Evolutionary conservation across 2,329 filamentous ascomycete species (phyloP).

Genomic region (Leptographium radiaticola): DNA sequence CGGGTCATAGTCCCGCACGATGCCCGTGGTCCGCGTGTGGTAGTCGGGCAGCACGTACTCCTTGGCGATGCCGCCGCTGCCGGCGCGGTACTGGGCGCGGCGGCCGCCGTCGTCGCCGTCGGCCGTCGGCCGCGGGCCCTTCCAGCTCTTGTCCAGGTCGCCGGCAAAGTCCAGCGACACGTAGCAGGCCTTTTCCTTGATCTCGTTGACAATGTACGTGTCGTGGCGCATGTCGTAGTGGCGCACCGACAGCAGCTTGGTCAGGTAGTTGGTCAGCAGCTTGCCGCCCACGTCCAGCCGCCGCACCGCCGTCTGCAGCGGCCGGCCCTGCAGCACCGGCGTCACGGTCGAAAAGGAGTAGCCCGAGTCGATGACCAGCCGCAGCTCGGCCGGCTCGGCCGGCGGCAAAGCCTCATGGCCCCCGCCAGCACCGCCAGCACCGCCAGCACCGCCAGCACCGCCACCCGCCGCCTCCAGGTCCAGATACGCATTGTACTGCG

Average conservation of each 20-base stretch:
- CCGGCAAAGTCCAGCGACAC: conserved; percentile 62
- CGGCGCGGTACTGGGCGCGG: conserved; percentile 33
- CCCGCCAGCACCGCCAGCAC: no score
- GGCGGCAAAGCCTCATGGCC: no score
- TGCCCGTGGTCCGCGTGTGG: conserved; percentile 46
- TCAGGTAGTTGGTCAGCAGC: conserved; percentile 83
- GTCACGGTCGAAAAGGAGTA: conserved; percentile 90
- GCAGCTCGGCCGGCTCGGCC: conserved; percentile 49
- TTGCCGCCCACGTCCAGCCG: conserved; percentile 88
- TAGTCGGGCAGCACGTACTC: conserved; percentile 90
- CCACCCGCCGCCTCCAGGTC: conserved; percentile 31
- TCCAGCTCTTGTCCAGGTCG: conserved; percentile 78
- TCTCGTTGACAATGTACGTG: conserved; percentile 83
- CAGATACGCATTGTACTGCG: conserved; percentile 70
- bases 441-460: no score
- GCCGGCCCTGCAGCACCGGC: conserved; percentile 67
- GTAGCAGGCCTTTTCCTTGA: conserved; percentile 84
- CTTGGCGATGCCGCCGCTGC: conserved; percentile 52
- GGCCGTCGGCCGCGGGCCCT: conserved; percentile 41
- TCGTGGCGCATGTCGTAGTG: conserved; percentile 96
- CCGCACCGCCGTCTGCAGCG: conserved; percentile 69
- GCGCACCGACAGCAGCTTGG: conserved; percentile 75
- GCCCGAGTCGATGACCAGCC: conserved; percentile 82
- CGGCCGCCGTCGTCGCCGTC: conserved; percentile 18
- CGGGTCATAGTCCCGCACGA: conserved; percentile 67